Evolutionary conservation across 116 monocot species (phyloP), one percentile per base, ranked within the genome.

Genomic region (Posidonia oceanica): DNA sequence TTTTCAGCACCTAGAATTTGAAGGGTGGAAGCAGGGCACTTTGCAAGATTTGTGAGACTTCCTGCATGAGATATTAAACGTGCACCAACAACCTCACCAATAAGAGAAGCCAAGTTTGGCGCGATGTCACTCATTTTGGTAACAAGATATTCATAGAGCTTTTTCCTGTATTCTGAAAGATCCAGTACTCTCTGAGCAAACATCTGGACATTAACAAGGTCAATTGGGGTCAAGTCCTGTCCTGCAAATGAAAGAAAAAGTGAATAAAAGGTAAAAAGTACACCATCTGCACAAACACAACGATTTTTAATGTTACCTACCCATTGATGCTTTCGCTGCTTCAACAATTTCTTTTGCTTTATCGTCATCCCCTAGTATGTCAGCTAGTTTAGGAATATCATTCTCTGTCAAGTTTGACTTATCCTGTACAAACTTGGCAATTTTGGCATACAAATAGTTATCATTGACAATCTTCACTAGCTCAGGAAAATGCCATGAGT

Each of bases 241-340:
- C 91, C 95, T 95, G 82, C 61, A 29, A 29, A 29, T 29, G 29
- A 29, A 29, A 29, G 29, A 29, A 29, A 29, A 29, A 29, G 29
- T 29, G 29, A 29, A 29, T 78, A 85, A 77, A 20, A 7, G 0
- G 29, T 29, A 29, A 40, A 61, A 10, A 56, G 37, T 38, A 36
- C 42, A 57, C 1, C 23, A 21, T 3, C 3, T 36, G 16, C 40
- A 61, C 15, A 39, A 39, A 54, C 69, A 66, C 1, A 56, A 2
- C 21, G 11, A 48, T 10, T 20, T 15, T 60, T 78, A 11, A 5
- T 29, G 29, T n/a, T 37, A 23, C n/a, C 37, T 82, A 88, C 88
- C 88, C 95, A 91, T 88, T 7, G 95, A 95, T 63, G 95, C 84
- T 81, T 91, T 95, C 39, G 95, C 91, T 63, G 95, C 95, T 88